phyloP scores from a whole-genome alignment of 2,329 filamentous ascomycete species.

The Venturiaceae sp. region DNA sequence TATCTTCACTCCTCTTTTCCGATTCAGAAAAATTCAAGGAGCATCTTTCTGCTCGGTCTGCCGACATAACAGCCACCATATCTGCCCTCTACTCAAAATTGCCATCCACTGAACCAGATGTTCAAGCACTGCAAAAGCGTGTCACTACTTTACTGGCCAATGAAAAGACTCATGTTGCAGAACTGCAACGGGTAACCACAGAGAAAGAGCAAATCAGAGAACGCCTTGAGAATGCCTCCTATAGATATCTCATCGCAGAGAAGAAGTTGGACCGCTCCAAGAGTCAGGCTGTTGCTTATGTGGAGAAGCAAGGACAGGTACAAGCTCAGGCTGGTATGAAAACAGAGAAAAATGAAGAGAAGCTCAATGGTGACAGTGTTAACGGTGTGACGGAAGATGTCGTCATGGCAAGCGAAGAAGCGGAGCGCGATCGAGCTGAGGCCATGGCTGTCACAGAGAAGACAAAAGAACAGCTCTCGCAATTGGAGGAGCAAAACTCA shows the following conservation, averaged over 20 bases:
- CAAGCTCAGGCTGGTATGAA: conserved; percentile 1
- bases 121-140: conserved; percentile 63
- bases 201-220: conserved; percentile 83
- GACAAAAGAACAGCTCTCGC: conserved; percentile 80
- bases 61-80: conserved; percentile 65
- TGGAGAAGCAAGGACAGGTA: conserved; percentile 27
- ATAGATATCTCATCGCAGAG: conserved; percentile 90
- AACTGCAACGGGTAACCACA: conserved; percentile 62
- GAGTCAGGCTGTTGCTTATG: conserved; percentile 80
- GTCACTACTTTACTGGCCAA: conserved; percentile 65
- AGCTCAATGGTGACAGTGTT: conserved; percentile 7
- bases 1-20: conserved; percentile 43
- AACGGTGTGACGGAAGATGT: conserved; percentile 49
- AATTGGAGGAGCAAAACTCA: conserved; percentile 67
- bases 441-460: conserved; percentile 66
- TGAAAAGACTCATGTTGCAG: conserved; percentile 72
- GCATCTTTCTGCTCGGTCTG: conserved; percentile 68
- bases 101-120: conserved; percentile 48
- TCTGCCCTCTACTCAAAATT: conserved; percentile 52
- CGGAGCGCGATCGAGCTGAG: conserved; percentile 69
- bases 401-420: conserved; percentile 51
- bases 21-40: conserved; percentile 58
- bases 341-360: not conserved
- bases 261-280: conserved; percentile 86
- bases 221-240: conserved; percentile 76